Base-by-base conservation (phyloP, 148 eudicot species). In the Persicaria maculosa region DNA sequence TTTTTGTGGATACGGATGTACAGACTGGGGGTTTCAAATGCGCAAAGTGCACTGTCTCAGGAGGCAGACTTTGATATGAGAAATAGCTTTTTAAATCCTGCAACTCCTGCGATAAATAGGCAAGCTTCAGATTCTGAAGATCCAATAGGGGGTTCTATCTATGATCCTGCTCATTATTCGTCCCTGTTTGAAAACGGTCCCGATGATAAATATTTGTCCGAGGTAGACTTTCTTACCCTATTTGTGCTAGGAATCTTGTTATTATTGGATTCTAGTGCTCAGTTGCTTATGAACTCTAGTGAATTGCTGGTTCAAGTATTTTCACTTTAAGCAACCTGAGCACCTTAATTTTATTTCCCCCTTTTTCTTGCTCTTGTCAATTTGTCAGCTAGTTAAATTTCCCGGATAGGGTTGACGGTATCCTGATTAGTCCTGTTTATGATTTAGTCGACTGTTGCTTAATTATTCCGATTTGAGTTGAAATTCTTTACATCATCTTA, bases 1-100 rank as follows among this genome's bases (percentile, higher is more conserved):
- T 80, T 87, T 10, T 77, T 94, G 70, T 94, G 98, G 98, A 87
- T 91, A 73, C 98, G 92, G 89, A 94, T 94, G 96, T 94, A 94
- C 87, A 91, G 91, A 86, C 74, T 94, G 81, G 98, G 98, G 74
- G 86, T 77, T 76, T 88, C 98, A 50, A 81, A 77, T 72, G 74
- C 78, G 46, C 91, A 91, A 77, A 82, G 80, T 80, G 76, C 89
- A 73, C 77, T 71, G 79, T 86, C 88, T 59, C 86, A 85, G 79
- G 97, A 94, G 75, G 83, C 85, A 43, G 98, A 94, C 78, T 85
- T 78, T 58, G 94, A 91, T 88, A 75, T 88, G 83, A 88, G 98
- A 84, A 89, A 85, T 79, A 94, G 98, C 79, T 94, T 94, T 85
- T 75, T 91, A 71, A 85, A 81, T 83, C 97, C 97, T 70, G 82